Conservation (phyloP, 2,329 filamentous ascomycete genomes). For the Penicillium brevicompactum region DNA sequence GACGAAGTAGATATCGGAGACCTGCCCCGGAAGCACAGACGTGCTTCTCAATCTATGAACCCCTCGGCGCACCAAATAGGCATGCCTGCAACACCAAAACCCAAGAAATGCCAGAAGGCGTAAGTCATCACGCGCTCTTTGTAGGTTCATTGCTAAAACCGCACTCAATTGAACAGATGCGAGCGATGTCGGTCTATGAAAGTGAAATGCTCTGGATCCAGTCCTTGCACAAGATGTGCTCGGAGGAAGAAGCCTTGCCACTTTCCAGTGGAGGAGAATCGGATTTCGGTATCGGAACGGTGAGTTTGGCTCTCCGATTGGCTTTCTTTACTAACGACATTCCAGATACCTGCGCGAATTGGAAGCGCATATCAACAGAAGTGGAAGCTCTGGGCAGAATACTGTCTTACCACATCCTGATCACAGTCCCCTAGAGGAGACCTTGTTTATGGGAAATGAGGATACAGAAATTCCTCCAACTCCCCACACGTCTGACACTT, state of each 20-base stretch:
- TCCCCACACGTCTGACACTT: neutral
- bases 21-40: conserved; percentile 7
- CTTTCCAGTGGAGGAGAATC: conserved; percentile 24
- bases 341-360: conserved; percentile 22
- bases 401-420: neutral
- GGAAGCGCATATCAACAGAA: conserved; percentile 17
- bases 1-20: conserved; percentile 14
- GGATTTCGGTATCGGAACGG: conserved; percentile 29
- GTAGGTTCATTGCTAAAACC: neutral
- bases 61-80: conserved; percentile 1
- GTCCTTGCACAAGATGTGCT: conserved; percentile 27
- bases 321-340: neutral
- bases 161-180: conserved; percentile 17
- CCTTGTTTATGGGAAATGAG: neutral
- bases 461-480: neutral
- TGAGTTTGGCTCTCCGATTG: neutral
- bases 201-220: conserved; percentile 30
- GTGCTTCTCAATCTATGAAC: neutral
- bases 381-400: neutral
- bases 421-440: neutral
- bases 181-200: conserved; percentile 32
- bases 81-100: conserved; percentile 18
- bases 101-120: conserved; percentile 25
- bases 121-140: conserved; percentile 8
- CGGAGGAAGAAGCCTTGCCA: conserved; percentile 25